Conservation (phyloP, 2,329 filamentous ascomycete genomes). For the Remersonia thermophila region DNA sequence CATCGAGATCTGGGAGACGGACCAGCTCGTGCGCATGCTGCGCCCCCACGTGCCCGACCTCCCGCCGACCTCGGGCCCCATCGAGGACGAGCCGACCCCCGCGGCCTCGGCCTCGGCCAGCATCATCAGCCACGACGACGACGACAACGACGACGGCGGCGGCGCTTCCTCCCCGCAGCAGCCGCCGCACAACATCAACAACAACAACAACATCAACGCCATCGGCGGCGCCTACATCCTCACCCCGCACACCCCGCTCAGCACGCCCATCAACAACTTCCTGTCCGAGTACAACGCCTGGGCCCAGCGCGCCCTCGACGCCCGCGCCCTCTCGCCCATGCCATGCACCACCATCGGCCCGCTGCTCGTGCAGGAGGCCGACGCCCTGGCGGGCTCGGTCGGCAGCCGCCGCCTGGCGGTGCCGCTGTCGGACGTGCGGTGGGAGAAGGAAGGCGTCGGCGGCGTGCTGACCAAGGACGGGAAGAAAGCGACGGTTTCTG, state of each 20-base stretch:
- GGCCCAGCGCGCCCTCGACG: constrained; percentile 64
- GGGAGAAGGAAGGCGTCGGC: constrained; percentile 67
- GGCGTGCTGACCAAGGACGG: constrained; percentile 49
- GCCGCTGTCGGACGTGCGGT: constrained; percentile 70
- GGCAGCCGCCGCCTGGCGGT: constrained; percentile 72
- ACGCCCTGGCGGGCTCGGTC: constrained; percentile 50
- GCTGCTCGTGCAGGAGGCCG: constrained; percentile 70
- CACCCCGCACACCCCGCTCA: constrained; percentile 70
- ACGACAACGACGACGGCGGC: not conserved
- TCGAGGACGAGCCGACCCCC: constrained; percentile 15
- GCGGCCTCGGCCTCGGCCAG: not conserved
- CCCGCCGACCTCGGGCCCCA: constrained; percentile 19
- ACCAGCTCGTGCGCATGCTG: constrained; percentile 72
- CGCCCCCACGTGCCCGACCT: constrained; percentile 58
- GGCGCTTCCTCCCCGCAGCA: constrained; percentile 3
- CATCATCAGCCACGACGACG: not conserved
- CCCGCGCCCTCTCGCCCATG: constrained; percentile 54
- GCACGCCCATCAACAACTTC: constrained; percentile 67
- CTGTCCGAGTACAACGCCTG: constrained; percentile 74
- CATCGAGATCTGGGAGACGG: constrained; percentile 81
- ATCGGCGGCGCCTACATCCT: constrained; percentile 71
- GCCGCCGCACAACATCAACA: constrained; percentile 25
- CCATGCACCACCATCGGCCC: constrained; percentile 69
- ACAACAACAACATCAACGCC: constrained; percentile 51
- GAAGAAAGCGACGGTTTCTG: constrained; percentile 25